Evolutionary conservation across 345 rosid species (phyloP).

Genomic region (Theobroma cacao): DNA sequence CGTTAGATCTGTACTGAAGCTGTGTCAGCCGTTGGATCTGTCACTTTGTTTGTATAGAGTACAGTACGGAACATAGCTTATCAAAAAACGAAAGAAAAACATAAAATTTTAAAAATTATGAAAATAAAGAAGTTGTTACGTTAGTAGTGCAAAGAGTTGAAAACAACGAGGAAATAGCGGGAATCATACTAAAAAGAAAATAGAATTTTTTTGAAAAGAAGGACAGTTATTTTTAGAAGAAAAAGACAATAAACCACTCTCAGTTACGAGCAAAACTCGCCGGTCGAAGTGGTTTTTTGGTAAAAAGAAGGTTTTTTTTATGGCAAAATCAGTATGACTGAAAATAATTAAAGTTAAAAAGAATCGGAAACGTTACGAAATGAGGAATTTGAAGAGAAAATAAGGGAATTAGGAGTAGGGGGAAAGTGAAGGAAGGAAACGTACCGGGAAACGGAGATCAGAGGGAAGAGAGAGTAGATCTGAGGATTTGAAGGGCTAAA

Average conservation of each 20-base stretch:
- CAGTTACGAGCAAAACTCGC: conserved; percentile 12
- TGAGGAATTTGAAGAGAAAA: not conserved
- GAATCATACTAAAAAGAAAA: not conserved
- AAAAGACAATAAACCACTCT: conserved; percentile 25
- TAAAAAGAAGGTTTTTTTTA: not conserved
- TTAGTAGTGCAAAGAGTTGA: conserved; percentile 1
- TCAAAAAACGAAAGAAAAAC: not conserved
- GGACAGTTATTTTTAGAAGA: not conserved
- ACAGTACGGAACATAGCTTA: not conserved
- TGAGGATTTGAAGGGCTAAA: conserved; percentile 40
- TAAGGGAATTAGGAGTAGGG: not conserved
- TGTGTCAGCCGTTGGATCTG: conserved; percentile 30
- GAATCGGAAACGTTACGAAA: not conserved
- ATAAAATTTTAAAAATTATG: not conserved
- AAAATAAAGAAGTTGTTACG: not conserved
- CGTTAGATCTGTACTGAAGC: conserved; percentile 27
- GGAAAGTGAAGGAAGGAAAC: conserved; percentile 5
- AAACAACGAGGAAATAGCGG: not conserved
- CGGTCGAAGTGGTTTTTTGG: conserved; percentile 2
- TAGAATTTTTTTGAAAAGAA: not conserved
- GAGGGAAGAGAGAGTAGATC: conserved; percentile 39
- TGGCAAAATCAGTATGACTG: not conserved
- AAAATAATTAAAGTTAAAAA: not conserved
- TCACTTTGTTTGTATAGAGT: not conserved
- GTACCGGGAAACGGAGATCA: conserved; percentile 44